Base-by-base conservation (phyloP, 1,139 yeast genomes). In the Diutina scorzettiae region DNA sequence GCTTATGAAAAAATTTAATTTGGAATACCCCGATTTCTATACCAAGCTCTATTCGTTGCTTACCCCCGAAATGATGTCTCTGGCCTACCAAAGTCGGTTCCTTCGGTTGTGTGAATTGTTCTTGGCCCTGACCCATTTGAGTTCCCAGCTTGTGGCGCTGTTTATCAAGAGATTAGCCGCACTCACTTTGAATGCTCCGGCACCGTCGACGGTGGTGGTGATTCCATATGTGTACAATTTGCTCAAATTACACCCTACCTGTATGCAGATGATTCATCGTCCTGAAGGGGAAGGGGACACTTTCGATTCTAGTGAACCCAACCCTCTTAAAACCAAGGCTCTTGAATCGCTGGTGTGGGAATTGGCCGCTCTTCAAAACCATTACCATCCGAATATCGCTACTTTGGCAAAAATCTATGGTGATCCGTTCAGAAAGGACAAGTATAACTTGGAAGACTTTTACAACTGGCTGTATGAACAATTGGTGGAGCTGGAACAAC, bases 381-480 rank as follows among this genome's bases (percentile, higher is more conserved):
- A 91, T 58, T 91, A 86, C 55, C 97, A 91, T 60, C 97, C 98
- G 9, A 91, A 91, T 53, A 85, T 93, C 18, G 91, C 96, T 2
- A 83, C 96, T 0, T 66, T 91, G 52, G 96, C 96, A 11, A 81
- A 78, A 56, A 84, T 91, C 33, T 82, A 84, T 56, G 71, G 78
- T 19, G 96, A 91, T 58, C 96, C 96, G 3, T 89, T 91, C 63
- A 76, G 81, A 55, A 93, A 91, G 58, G 81, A 83, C 45, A 74
- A 74, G 51, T 91, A 93, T 59, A 83, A 84, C 55, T 69, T 91
- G 68, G 98, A 91, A 56, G 98, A 91, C 59, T 91, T 91, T 63
- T 64, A 91, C 55, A 96, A 89, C 59, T 91, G 96, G 86, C 79
- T 81, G 44, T 91, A 89, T 56, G 66, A 70, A 44, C 72, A 87